Percentiles rank a stretch among this genome's conserved stretches.
These are phyloP conservation scores for Mortierella sp. DNA, from an alignment of 371 early-diverging fungal species.

Conservation along the genomic window DNA sequence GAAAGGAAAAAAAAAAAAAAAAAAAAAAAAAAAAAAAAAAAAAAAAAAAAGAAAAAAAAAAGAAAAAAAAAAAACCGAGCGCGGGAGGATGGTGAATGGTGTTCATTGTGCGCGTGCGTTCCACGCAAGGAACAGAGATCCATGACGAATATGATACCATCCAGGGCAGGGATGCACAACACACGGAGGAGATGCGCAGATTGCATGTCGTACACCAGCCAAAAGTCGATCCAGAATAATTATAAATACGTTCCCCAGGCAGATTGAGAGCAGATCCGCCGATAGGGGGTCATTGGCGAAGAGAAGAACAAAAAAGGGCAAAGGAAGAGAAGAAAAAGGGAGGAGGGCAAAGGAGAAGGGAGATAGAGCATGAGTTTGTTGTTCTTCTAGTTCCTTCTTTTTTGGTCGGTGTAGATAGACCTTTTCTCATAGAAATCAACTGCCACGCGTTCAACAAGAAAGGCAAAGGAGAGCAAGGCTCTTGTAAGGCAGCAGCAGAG, in stretches of 20 bases:
- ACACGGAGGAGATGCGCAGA: conserved; percentile 3
- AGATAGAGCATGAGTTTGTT: no score
- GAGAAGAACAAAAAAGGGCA: no score
- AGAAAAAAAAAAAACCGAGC: neutral
- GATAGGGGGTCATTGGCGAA: no score
- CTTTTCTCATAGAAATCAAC: neutral
- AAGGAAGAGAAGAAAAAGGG: no score
- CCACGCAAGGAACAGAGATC: no score
- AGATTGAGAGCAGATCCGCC: neutral
- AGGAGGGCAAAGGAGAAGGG: no score
- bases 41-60: neutral
- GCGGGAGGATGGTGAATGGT: no score
- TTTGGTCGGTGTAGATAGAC: neutral
- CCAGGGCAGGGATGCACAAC: neutral
- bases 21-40: neutral
- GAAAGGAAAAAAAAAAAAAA: neutral
- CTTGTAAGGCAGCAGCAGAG: neutral
- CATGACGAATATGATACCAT: no score
- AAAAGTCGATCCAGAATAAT: neutral
- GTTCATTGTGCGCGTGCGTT: neutral
- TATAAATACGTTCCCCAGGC: neutral
- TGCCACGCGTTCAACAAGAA: neutral
- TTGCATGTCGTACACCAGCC: neutral
- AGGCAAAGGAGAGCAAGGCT: neutral
- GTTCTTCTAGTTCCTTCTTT: no score